phyloP scores from a whole-genome alignment of 352 stramenopile species.

The Globisporangium spinosum region DNA sequence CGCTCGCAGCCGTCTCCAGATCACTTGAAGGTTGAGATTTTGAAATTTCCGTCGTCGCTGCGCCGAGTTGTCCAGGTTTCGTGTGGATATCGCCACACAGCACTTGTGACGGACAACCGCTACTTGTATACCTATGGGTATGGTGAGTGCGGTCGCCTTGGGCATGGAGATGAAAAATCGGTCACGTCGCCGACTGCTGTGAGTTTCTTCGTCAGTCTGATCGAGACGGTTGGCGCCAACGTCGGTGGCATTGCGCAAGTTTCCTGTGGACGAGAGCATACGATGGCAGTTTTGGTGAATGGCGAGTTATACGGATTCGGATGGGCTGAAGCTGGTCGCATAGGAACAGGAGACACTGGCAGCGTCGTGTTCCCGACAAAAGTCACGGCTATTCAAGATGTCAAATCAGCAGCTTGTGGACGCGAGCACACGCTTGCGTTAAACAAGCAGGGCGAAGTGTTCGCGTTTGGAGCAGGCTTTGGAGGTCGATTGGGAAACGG shows the following conservation, averaged over 20 bases:
- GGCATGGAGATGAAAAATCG: conserved; percentile 61
- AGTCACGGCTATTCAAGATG: conserved; percentile 45
- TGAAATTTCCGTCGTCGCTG: conserved; percentile 46
- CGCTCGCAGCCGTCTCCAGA: neutral
- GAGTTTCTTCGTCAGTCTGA: conserved; percentile 52
- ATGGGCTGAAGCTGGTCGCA: conserved; percentile 79
- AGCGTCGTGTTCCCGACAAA: conserved; percentile 53
- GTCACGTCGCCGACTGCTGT: conserved; percentile 40
- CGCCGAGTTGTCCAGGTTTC: conserved; percentile 62
- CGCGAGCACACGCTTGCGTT: conserved; percentile 79
- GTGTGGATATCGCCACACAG: conserved; percentile 77
- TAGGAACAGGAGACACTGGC: conserved; percentile 75
- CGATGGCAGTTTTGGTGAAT: conserved; percentile 65
- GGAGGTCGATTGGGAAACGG: conserved; percentile 71
- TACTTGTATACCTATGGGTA: conserved; percentile 81
- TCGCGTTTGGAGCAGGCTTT: conserved; percentile 75
- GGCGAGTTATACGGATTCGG: conserved; percentile 79
- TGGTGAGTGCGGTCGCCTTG: conserved; percentile 72
- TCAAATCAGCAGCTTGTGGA: conserved; percentile 64
- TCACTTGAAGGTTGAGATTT: conserved; percentile 25
- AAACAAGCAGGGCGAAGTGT: conserved; percentile 48
- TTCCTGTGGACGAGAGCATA: conserved; percentile 83
- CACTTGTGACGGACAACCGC: conserved; percentile 58
- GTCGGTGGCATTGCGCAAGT: conserved; percentile 45
- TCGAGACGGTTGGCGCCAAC: conserved; percentile 29